Percentiles rank a stretch among this genome's conserved stretches.
Conservation (phyloP, 495 filamentous ascomycete species). For the Xylaria intraflava region DNA sequence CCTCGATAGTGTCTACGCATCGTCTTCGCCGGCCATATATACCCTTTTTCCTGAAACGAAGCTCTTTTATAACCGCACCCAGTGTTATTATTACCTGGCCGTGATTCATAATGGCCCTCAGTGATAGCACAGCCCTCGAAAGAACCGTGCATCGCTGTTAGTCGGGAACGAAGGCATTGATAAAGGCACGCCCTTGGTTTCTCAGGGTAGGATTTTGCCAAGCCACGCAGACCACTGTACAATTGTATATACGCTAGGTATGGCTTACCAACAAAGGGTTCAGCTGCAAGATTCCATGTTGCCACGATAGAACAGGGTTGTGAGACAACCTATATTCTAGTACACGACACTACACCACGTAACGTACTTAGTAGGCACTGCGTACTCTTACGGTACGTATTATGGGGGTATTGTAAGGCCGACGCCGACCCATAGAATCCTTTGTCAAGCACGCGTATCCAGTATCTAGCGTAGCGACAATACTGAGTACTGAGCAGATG, state of each 20-base stretch:
- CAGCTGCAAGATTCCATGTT: constrained; percentile 9
- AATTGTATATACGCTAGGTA: too few relatives aligned
- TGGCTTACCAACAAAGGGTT: constrained; percentile 3
- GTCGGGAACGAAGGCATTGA: not conserved
- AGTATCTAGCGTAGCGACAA: too few relatives aligned
- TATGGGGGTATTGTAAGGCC: not conserved
- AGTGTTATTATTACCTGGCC: constrained; percentile 10
- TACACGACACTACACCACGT: too few relatives aligned
- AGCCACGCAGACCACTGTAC: too few relatives aligned
- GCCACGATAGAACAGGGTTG: constrained; percentile 6
- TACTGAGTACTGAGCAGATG: too few relatives aligned
- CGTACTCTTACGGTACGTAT: not conserved
- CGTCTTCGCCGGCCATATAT: not conserved
- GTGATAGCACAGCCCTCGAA: constrained; percentile 7
- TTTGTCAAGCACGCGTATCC: not conserved
- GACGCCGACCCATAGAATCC: not conserved
- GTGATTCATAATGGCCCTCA: not conserved
- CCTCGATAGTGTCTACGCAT: not conserved
- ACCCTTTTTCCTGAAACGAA: constrained; percentile 5
- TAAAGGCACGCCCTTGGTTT: not conserved
- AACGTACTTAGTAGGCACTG: too few relatives aligned
- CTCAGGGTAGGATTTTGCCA: constrained; percentile 12
- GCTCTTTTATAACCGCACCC: constrained; percentile 9
- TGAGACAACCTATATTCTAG: constrained; percentile 5
- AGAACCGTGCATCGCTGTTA: constrained; percentile 9